These are phyloP conservation scores for Allium sativum DNA, from an alignment of 106 monocot genomes.

Conservation along the genomic window DNA sequence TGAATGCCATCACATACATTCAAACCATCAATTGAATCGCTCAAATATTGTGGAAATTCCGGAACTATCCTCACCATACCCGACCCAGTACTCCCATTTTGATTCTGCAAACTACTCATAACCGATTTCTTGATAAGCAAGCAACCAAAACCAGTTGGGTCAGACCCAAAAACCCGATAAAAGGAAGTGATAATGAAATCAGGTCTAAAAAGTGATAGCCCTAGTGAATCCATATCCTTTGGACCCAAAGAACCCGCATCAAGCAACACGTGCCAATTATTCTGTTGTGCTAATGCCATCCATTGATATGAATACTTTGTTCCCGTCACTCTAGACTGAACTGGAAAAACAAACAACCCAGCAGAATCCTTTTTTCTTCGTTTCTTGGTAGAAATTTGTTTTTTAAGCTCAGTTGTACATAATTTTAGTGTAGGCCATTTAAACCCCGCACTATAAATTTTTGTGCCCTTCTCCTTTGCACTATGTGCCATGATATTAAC, in stretches of 20 bases:
- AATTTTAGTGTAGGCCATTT: conserved; percentile 82
- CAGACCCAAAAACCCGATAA: conserved; percentile 80
- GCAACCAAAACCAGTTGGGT: conserved; percentile 87
- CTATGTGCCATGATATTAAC: conserved; percentile 82
- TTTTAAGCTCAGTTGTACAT: conserved; percentile 70
- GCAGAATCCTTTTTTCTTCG: conserved; percentile 62
- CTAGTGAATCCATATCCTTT: conserved; percentile 98
- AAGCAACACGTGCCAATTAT: conserved; percentile 94
- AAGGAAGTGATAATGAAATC: conserved; percentile 99
- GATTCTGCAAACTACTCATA: conserved; percentile 61
- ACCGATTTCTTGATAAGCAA: conserved; percentile 86
- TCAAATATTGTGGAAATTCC: conserved; percentile 74
- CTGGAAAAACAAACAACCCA: conserved; percentile 86
- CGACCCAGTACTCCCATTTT: conserved; percentile 50
- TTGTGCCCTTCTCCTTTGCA: conserved; percentile 86
- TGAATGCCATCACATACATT: conserved; percentile 39
- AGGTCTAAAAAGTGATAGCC: conserved; percentile 77
- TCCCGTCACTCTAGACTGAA: conserved; percentile 84
- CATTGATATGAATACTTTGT: conserved; percentile 91
- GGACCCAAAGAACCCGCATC: conserved; percentile 95
- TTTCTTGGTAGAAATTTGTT: conserved; percentile 72
- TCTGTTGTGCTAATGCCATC: conserved; percentile 98
- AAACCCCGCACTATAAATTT: conserved; percentile 64
- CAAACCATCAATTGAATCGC: conserved; percentile 66
- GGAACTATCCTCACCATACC: conserved; percentile 89